Evolutionary conservation across 2,329 filamentous ascomycete species (phyloP).

Genomic region (Boeremia exigua): DNA sequence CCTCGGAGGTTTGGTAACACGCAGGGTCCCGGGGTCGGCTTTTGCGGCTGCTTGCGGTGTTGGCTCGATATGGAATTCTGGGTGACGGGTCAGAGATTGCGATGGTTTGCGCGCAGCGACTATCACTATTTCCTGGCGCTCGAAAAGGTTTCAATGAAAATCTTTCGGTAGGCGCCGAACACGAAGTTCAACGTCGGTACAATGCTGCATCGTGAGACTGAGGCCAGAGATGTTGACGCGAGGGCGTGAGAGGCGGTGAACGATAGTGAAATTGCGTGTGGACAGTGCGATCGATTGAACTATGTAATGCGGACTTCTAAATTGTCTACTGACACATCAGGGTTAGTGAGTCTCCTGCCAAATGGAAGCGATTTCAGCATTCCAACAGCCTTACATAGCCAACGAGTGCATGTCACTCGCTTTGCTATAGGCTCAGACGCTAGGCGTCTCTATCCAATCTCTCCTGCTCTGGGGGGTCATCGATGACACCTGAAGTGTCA

Average conservation of each 20-base stretch:
- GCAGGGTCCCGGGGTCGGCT: slow-evolving; percentile 6
- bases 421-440: slow-evolving; percentile 11
- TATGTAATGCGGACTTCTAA: slow-evolving; percentile 19
- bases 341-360: slow-evolving; percentile 10
- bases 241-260: background rate
- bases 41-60: background rate
- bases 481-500: background rate
- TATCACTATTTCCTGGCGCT: slow-evolving; percentile 6
- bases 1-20: slow-evolving; percentile 1
- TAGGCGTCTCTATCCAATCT: slow-evolving; percentile 1
- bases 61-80: slow-evolving; percentile 1
- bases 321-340: slow-evolving; percentile 15
- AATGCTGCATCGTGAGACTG: background rate
- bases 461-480: background rate
- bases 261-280: slow-evolving; percentile 8
- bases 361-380: slow-evolving; percentile 19
- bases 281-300: slow-evolving; percentile 19
- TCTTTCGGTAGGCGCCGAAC: slow-evolving; percentile 16
- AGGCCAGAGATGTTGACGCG: background rate
- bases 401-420: slow-evolving; percentile 10
- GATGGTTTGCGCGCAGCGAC: slow-evolving; percentile 2
- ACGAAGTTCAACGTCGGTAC: background rate
- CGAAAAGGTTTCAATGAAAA: slow-evolving; percentile 5
- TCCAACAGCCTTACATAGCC: slow-evolving; percentile 16
- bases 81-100: slow-evolving; percentile 2